Conservation (phyloP, 176 grass and related monocot genomes). For the Raddia guianensis region DNA sequence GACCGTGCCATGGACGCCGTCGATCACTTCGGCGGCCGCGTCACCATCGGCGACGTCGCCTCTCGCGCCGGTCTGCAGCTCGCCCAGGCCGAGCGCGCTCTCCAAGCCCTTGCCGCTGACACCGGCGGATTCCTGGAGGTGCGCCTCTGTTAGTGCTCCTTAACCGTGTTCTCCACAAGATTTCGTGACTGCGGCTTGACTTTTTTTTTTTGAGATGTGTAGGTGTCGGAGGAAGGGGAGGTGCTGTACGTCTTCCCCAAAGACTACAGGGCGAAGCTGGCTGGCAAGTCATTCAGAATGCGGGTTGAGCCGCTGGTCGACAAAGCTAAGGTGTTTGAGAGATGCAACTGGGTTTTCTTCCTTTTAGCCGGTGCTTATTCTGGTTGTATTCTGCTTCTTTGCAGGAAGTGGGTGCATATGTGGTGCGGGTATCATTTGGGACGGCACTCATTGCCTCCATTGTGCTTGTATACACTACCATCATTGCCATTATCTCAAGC, state of each 20-base stretch:
- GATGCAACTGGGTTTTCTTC: background rate
- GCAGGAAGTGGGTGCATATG: conserved; percentile 76
- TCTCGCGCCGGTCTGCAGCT: conserved; percentile 76
- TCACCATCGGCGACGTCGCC: conserved; percentile 88
- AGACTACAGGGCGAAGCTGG: conserved; percentile 86
- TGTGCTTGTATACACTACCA: conserved; percentile 92
- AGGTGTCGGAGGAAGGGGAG: conserved; percentile 97
- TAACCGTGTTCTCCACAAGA: background rate
- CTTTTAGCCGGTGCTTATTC: conserved; percentile 29
- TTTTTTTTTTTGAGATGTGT: conserved; percentile 21
- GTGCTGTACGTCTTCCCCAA: conserved; percentile 86
- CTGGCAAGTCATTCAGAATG: conserved; percentile 86
- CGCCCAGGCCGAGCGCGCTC: conserved; percentile 75
- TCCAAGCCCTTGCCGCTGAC: conserved; percentile 91
- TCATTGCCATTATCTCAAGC: conserved; percentile 82
- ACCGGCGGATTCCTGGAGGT: conserved; percentile 99
- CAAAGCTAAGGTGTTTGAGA: conserved; percentile 73
- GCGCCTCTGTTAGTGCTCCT: conserved; percentile 9
- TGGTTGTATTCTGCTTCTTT: conserved; percentile 36
- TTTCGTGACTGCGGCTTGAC: background rate
- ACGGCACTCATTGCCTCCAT: conserved; percentile 94
- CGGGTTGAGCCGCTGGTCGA: conserved; percentile 73
- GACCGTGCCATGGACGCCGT: conserved; percentile 81
- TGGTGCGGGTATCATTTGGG: conserved; percentile 88
- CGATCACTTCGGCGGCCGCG: conserved; percentile 74